phyloP scores from a whole-genome alignment of 225 moss, liverwort and hornwort species.

The Bryum argenteum region DNA sequence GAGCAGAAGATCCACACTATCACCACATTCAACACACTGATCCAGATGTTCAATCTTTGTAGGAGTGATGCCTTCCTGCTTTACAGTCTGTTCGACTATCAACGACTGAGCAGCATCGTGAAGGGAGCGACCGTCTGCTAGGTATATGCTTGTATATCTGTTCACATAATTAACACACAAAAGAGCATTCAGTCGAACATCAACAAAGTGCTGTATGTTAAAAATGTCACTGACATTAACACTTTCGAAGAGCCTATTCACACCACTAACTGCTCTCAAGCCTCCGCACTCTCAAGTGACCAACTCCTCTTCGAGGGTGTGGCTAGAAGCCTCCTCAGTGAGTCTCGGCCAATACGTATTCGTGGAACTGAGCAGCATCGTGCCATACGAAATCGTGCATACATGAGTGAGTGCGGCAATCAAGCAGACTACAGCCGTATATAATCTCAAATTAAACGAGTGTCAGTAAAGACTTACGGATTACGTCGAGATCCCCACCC shows the following conservation, averaged over 20 bases:
- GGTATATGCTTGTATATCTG: conserved; percentile 87
- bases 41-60: conserved; percentile 73
- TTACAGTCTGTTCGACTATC: conserved; percentile 55
- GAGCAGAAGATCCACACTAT: conserved; percentile 72
- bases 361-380: too few relatives aligned
- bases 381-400: neutral
- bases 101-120: conserved; percentile 75
- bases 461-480: conserved; percentile 65
- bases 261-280: neutral
- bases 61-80: conserved; percentile 47
- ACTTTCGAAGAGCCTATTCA: neutral
- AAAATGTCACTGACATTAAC: neutral
- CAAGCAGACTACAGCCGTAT: neutral
- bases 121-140: conserved; percentile 75
- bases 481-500: conserved; percentile 93
- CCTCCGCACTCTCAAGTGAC: neutral
- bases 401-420: conserved; percentile 6
- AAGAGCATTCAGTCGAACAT: neutral
- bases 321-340: neutral
- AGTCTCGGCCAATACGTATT: neutral
- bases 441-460: neutral
- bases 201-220: neutral
- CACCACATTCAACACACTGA: conserved; percentile 86
- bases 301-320: neutral
- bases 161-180: conserved; percentile 4